phyloP scores from a whole-genome alignment of 2,329 filamentous ascomycete genomes.

The Madurella mycetomatis region DNA sequence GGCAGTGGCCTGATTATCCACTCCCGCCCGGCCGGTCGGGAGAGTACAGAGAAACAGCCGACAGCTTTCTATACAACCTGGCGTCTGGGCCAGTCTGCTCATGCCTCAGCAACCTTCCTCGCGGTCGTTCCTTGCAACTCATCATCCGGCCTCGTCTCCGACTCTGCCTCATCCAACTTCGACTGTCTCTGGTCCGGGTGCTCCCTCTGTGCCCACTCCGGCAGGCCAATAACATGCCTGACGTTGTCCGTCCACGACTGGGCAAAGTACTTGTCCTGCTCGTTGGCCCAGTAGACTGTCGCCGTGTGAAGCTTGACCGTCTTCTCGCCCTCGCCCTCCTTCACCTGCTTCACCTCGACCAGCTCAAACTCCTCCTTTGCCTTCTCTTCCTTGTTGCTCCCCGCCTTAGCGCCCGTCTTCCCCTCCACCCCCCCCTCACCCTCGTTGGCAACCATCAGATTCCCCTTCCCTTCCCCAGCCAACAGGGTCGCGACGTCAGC shows the following conservation, averaged over 20 bases:
- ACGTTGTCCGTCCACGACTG: slow-evolving; percentile 50
- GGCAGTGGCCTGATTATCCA: neutral
- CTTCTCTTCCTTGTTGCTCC: neutral
- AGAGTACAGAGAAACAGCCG: neutral
- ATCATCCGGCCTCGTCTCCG: neutral
- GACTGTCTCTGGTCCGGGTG: slow-evolving; percentile 26
- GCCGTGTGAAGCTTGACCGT: slow-evolving; percentile 28
- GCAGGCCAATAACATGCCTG: slow-evolving; percentile 42
- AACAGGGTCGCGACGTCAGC: slow-evolving; percentile 61
- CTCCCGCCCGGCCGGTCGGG: neutral
- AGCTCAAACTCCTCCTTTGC: neutral
- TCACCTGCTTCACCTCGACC: neutral
- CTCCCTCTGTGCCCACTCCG: slow-evolving; percentile 13
- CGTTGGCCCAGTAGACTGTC: slow-evolving; percentile 50
- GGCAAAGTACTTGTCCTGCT: slow-evolving; percentile 45
- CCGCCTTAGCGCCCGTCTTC: neutral
- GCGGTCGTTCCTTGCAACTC: neutral
- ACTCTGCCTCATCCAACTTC: neutral
- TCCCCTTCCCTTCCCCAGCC: slow-evolving; percentile 47
- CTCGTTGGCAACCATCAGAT: slow-evolving; percentile 36
- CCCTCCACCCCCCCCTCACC: neutral
- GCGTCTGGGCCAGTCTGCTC: neutral
- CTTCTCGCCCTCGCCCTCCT: slow-evolving; percentile 11
- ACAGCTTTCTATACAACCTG: neutral
- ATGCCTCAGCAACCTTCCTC: neutral